phyloP scores from a whole-genome alignment of 768 basidiomycete genomes.

The Mycena rosella region DNA sequence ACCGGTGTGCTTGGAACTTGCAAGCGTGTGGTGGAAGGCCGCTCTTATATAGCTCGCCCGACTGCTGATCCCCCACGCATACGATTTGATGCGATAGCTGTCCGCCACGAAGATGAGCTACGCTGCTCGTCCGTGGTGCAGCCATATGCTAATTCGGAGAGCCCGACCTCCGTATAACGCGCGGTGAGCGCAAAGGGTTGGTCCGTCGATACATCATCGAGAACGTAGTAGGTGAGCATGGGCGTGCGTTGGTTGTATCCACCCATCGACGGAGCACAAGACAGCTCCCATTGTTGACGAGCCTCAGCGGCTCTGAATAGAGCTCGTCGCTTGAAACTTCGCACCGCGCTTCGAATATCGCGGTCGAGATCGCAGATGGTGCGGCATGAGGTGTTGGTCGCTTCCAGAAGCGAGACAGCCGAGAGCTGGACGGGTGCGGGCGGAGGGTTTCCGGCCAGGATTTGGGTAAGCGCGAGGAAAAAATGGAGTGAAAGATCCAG shows the following conservation, averaged over 20 bases:
- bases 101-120: neutral
- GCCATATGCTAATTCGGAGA: neutral
- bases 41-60: neutral
- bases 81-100: neutral
- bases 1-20: conserved; percentile 28
- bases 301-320: neutral
- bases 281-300: conserved; percentile 5
- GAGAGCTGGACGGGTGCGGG: neutral
- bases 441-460: neutral
- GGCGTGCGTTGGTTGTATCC: conserved; percentile 25
- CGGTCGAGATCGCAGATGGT: no score
- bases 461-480: neutral
- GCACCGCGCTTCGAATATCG: conserved; percentile 32
- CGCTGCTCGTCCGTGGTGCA: neutral
- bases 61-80: conserved; percentile 22
- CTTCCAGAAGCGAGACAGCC: conserved; percentile 5
- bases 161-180: neutral
- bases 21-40: conserved; percentile 42
- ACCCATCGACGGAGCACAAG: conserved; percentile 7
- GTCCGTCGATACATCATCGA: neutral
- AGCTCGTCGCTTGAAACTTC: conserved; percentile 17
- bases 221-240: neutral
- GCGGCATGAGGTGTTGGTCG: neutral
- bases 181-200: neutral
- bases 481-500: neutral